A percentile compares a stretch with the other conserved stretches of the same genome.
Conservation (phyloP, 2,329 filamentous ascomycete genomes). For the Lachnellula arida region DNA sequence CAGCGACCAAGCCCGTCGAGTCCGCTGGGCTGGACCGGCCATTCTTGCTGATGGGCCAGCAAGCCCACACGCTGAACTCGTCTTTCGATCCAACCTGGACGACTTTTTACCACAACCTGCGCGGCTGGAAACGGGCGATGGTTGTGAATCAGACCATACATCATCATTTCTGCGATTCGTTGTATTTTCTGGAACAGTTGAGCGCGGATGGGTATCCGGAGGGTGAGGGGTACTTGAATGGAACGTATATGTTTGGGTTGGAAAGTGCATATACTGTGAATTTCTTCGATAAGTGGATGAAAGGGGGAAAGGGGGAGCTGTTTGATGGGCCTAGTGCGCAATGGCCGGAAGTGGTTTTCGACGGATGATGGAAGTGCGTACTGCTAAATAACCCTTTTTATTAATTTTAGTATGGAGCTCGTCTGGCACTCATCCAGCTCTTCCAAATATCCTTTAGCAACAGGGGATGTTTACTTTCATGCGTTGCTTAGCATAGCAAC, state of each 20-base stretch:
- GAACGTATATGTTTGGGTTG: constrained; percentile 19
- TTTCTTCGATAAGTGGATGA: constrained; percentile 23
- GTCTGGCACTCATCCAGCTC: too few relatives aligned
- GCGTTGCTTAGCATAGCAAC: too few relatives aligned
- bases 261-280: constrained; percentile 18
- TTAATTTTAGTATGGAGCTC: too few relatives aligned
- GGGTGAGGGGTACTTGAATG: constrained; percentile 11
- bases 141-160: constrained; percentile 12
- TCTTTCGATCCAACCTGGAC: constrained; percentile 12
- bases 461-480: too few relatives aligned
- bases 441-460: too few relatives aligned
- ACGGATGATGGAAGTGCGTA: too few relatives aligned
- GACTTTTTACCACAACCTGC: constrained; percentile 7
- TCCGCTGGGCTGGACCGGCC: constrained; percentile 23
- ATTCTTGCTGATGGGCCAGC: constrained; percentile 29
- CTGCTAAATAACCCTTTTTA: too few relatives aligned
- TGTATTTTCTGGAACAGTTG: constrained; percentile 13
- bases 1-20: constrained; percentile 25
- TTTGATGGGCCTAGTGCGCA: constrained; percentile 5
- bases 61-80: constrained; percentile 22
- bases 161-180: constrained; percentile 16
- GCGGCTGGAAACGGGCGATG: constrained; percentile 22
- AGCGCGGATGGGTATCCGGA: background rate
- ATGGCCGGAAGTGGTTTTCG: too few relatives aligned
- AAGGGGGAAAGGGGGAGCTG: constrained; percentile 4